Evolutionary conservation across 164 flowering plant genomes (phyloP), one percentile per base, ranked within the genome.

Genomic region (Saururus chinensis): DNA sequence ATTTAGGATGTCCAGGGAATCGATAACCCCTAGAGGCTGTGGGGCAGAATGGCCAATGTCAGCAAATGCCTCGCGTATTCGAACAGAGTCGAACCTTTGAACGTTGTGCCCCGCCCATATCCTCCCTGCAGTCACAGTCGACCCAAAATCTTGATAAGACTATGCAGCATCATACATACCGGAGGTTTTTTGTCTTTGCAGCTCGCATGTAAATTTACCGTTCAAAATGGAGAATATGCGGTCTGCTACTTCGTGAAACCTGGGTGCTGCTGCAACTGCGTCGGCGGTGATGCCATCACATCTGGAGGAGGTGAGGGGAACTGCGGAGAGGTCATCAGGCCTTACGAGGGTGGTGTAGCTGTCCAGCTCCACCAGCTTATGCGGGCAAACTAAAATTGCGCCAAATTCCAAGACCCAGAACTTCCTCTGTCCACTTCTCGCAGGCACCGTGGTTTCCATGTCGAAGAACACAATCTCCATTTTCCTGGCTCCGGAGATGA

Each of bases 81-180:
- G 73, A 9, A 63, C 71, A 71, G 93, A 86, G 73, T 95, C 96
- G 56, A 91, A 95, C 68, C 84, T 82, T 74, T 81, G 22, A 60
- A 91, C 91, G 66, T 91, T 95, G 64, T 95, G 99, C 11, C 99
- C 99, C 7, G 99, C 99, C 99, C 97, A 93, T 37, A 93, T 77
- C 71, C 96, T 65, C 26, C 88, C 92, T 84, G 20, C 24, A n/a
- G n/a, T n/a, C 54, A 45, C 64, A 37, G 51, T 8, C 16, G 14
- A 12, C 49, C 14, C 14, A 17, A 12, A 45, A 45, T 45, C 2
- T 42, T 1, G 14, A 45, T 45, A 19, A 37, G 23, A 1, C 10
- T 20, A 19, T 1, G n/a, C n/a, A n/a, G n/a, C n/a, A n/a, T n/a
- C n/a, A n/a, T n/a, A n/a, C n/a, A n/a, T n/a, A n/a, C n/a, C n/a